Evolutionary conservation across 345 rosid genomes (phyloP), one percentile per base, ranked within the genome.

Genomic region (Aegle marmelos): DNA sequence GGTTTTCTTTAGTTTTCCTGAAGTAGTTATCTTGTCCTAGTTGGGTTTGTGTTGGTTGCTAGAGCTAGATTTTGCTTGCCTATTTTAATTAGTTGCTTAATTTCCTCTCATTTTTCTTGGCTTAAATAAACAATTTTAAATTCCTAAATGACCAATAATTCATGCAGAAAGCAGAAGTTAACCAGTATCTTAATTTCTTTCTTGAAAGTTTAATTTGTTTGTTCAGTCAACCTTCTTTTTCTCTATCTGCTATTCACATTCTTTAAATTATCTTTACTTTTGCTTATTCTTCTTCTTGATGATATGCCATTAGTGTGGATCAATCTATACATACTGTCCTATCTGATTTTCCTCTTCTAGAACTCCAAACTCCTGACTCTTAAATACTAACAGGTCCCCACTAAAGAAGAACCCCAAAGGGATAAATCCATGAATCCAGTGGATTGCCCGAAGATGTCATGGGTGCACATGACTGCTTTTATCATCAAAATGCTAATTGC

Each of bases 211-310:
- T 62, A 62, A 11, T 62, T 62, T 14, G 30, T 62, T 14, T 62
- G 36, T 28, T 62, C 2, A 27, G 7, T 7, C 66, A 62, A 28
- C 66, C 66, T 62, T 62, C 66, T 28, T 14, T 3, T 28, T 7
- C 70, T 37, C 3, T 24, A 66, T 9, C 30, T 14, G 28, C 65
- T 60, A n/a, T 27, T 59, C 5, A n/a, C 16, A 59, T 59, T 60
- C 50, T 82, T 87, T 91, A 92, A 95, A 36, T 36, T 21, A 34
- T 66, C 13, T 37, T 66, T 66, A 22, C 50, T 3, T 45, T 45
- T 45, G 16, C 53, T 37, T 36, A 28, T 27, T 60, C 66, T 45
- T 69, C 28, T 68, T 67, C 72, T 45, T 69, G 31, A 16, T 69
- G 58, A 41, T 45, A 34, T 72, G 48, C 48, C 31, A 72, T 33